Base-by-base conservation (phyloP, 208 protist genomes). In the Leishmania tarentolae region DNA sequence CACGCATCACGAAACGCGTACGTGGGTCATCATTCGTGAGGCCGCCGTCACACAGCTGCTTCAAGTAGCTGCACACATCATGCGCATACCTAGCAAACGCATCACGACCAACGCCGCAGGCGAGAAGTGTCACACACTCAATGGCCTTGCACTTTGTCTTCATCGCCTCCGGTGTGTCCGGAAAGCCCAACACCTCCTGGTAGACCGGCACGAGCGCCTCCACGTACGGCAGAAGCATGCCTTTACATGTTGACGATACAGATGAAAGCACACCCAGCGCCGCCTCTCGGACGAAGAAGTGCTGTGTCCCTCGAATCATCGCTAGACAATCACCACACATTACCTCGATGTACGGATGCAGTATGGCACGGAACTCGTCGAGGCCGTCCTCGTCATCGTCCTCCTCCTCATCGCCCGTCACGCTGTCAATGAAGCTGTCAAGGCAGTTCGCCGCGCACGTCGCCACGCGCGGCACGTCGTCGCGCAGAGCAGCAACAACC, bases 61-160 rank as follows among this genome's bases (percentile, higher is more conserved):
- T 83, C 52, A 98, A 86, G 79, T 95, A 98, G 75, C 89, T 86
- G 85, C 95, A 98, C 59, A 96, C 85, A 68, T 87, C 80, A 42
- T 87, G 42, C 3, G 93, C 79, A 87, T 97, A 96, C 28, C 89
- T 82, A 37, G 75, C 89, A 78, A 98, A 97, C 15, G 68, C 69
- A 24, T 95, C 92, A 56, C 88, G 92, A 40, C 94, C 94, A 35
- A 95, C 95, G 46, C 89, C 91, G 80, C 86, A 90, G 15, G 92
- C 95, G 66, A 98, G 88, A 42, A 98, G 83, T 35, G 95, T 98
- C 40, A 94, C 88, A 71, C 93, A 96, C 78, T 98, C 92, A 68
- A 96, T 93, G 42, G 92, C 92, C 83, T 95, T 96, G 83, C 91
- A 96, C 78, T 95, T 96, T 61, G 92, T 88, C 71, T 83, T 77